Conservation (phyloP, 2,329 filamentous ascomycete genomes). For the Beauveria scarabaeidicola region DNA sequence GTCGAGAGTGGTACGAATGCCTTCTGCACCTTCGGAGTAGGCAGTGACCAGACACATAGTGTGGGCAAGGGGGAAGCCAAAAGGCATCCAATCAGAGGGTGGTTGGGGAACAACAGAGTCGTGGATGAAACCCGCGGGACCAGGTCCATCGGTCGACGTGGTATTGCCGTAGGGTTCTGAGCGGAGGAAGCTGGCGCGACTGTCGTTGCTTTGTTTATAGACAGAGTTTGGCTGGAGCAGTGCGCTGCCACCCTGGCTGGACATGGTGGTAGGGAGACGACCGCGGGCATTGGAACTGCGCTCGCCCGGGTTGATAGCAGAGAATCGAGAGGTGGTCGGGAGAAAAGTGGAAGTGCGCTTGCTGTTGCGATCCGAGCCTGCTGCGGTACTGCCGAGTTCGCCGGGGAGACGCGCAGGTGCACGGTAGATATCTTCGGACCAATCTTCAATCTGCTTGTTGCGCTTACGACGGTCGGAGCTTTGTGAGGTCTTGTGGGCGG, state of each 20-base stretch:
- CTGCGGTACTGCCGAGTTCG: slow-evolving; percentile 56
- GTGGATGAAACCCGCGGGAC: slow-evolving; percentile 91
- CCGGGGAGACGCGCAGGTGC: slow-evolving; percentile 74
- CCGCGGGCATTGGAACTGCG: slow-evolving; percentile 39
- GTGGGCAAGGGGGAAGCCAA: slow-evolving; percentile 89
- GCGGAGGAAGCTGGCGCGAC: slow-evolving; percentile 56
- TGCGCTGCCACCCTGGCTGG: slow-evolving; percentile 71
- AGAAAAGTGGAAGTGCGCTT: slow-evolving; percentile 80
- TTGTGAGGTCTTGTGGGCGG: slow-evolving; percentile 76
- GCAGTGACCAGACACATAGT: slow-evolving; percentile 90
- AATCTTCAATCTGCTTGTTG: slow-evolving; percentile 91
- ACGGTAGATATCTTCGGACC: slow-evolving; percentile 95
- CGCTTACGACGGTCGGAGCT: slow-evolving; percentile 73
- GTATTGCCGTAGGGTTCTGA: slow-evolving; percentile 47
- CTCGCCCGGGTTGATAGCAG: slow-evolving; percentile 76
- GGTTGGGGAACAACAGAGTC: slow-evolving; percentile 93
- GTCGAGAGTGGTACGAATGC: slow-evolving; percentile 86
- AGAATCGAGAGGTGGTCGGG: slow-evolving; percentile 90
- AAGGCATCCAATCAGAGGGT: slow-evolving; percentile 93
- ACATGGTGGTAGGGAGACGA: slow-evolving; percentile 78
- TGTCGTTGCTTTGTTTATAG: slow-evolving; percentile 60
- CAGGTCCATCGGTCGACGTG: slow-evolving; percentile 57
- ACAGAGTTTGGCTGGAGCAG: slow-evolving; percentile 62
- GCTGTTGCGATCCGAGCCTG: slow-evolving; percentile 58
- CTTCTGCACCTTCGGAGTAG: slow-evolving; percentile 92